Evolutionary conservation across 768 basidiomycete species (phyloP).

Genomic region (Tulasnella sp.): DNA sequence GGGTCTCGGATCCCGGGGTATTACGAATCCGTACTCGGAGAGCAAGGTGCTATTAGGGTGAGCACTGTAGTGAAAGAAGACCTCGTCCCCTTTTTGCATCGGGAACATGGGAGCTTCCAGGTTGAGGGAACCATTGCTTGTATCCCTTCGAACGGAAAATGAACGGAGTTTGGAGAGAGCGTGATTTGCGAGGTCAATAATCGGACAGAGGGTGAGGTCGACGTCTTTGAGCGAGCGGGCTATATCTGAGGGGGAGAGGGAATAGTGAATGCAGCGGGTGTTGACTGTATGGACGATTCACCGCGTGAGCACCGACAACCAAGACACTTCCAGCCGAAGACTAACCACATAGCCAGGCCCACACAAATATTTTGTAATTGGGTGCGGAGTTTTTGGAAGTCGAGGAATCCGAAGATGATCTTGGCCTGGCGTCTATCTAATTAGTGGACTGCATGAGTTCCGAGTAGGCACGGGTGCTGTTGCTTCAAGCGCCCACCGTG

Average conservation of each 20-base stretch:
- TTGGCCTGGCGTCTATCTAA: neutral
- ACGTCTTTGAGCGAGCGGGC: conserved; percentile 49
- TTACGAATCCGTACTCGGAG: conserved; percentile 86
- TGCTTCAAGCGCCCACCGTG: neutral
- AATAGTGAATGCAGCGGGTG: conserved; percentile 75
- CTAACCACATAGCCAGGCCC: conserved; percentile 91
- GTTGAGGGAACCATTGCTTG: neutral
- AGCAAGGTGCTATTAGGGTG: conserved; percentile 77
- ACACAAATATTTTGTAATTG: conserved; percentile 53
- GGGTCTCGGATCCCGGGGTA: conserved; percentile 23
- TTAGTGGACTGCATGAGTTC: neutral
- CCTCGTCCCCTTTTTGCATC: conserved; percentile 56
- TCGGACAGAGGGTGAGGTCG: conserved; percentile 82
- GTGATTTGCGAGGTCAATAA: conserved; percentile 91
- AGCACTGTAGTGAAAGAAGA: conserved; percentile 72
- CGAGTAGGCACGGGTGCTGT: neutral
- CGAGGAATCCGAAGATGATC: neutral
- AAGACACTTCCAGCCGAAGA: conserved; percentile 16
- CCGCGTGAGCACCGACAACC: conserved; percentile 2
- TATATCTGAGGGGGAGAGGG: neutral
- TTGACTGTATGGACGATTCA: conserved; percentile 56
- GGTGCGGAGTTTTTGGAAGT: conserved; percentile 19
- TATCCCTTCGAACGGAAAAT: conserved; percentile 25
- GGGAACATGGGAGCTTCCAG: neutral
- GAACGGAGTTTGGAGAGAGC: conserved; percentile 31